Base-by-base conservation (phyloP, 2,329 filamentous ascomycete species). In the Arthroderma sp. region DNA sequence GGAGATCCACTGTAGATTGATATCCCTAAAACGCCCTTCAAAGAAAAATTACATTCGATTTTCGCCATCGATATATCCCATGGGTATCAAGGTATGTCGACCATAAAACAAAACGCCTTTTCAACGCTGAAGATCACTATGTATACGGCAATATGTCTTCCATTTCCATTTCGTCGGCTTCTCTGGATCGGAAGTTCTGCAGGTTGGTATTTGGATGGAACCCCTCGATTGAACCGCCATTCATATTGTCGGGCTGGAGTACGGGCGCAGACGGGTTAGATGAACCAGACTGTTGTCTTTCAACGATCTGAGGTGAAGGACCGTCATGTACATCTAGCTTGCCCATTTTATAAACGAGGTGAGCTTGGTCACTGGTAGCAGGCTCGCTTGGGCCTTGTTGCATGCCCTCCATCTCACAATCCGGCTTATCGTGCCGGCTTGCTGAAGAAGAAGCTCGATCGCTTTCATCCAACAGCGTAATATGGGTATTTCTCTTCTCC, bases 381-480 rank as follows among this genome's bases (percentile, higher is more conserved):
- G 29, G 15, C 15, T 22, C 15, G 15, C 15, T 22, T 22, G 15
- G 15, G 15, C 3, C 15, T 3, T 22, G 15, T 22, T 22, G 15
- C 15, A 22, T 22, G 15, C 15, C 15, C 15, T 22, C 15, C 15
- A 34, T 15, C 15, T 28, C 40, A 28, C 31, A 32, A 33, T 30
- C 33, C 22, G 36, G 40, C 28, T 42, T 30, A 28, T 42, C 40
- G 6, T 33, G 40, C 30, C 5, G 5, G 36, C 36, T n/a, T 30
- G 15, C 29, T 15, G 30, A 22, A 30, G 27, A 27, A 2, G 11
- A 28, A 11, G 32, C 32, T 5, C 50, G 44, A 36, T 62, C 57
- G 4, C 53, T 75, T 60, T 93, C 86, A 44, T 86, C 78, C 1
- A 82, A 62, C 32, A 86, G 57, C 32, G 82, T 72, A 50, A 86